Evolutionary conservation across 78 protist species (phyloP).

Genomic region (Pigoraptor vietnamica): DNA sequence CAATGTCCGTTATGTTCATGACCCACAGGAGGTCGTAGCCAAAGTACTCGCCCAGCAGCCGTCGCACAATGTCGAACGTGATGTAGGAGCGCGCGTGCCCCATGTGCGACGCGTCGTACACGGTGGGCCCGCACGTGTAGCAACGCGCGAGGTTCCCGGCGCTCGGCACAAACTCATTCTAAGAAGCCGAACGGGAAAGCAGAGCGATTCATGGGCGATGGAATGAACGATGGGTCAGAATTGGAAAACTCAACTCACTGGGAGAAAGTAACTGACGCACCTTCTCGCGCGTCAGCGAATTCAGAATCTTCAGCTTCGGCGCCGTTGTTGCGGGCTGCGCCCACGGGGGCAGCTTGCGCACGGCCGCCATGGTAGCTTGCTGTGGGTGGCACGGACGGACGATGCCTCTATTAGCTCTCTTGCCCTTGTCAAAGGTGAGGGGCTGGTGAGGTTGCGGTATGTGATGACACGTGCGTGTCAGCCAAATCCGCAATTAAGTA

Average conservation of each 20-base stretch:
- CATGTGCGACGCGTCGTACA: conserved; percentile 93
- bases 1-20: conserved; percentile 98
- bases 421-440: no score
- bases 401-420: no score
- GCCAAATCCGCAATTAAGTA: no score
- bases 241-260: neutral
- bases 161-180: conserved; percentile 27
- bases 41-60: conserved; percentile 88
- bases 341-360: neutral
- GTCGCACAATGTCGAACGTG: conserved; percentile 89
- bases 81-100: conserved; percentile 95
- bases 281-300: neutral
- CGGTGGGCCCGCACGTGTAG: conserved; percentile 99
- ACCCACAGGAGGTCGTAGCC: conserved; percentile 64
- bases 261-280: no score
- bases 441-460: no score
- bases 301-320: neutral
- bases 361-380: neutral
- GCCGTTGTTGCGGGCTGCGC: neutral
- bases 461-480: no score
- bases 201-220: neutral
- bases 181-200: no score
- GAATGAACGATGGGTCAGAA: neutral
- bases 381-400: no score
- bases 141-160: conserved; percentile 38